Base-by-base conservation (phyloP, 192 early-diverging fungal species). In the Funneliformis mosseae region DNA sequence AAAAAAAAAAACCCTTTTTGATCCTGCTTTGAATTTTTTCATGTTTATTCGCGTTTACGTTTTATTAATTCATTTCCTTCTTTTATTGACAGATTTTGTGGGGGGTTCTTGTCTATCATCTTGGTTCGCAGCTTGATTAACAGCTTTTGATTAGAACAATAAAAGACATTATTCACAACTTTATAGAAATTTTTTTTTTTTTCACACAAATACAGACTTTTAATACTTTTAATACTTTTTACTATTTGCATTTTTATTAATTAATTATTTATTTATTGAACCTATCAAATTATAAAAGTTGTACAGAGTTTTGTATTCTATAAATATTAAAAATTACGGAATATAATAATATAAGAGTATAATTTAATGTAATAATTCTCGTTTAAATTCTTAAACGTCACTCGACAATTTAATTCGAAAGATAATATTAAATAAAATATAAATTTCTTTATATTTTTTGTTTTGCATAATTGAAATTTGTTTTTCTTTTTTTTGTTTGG, bases 181-280 rank as follows among this genome's bases (percentile, higher is more conserved):
- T 33, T 33, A 55, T 55, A 55, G 50, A 55, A 4, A 18, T 55
- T 18, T 18, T 55, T 55, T 48, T 10, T 9, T 18, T 55, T 55
- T 48, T 10, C 0, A 9, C 9, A 9, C 43, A 0, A 45, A 9
- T 55, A 55, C 4, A 16, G 18, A 55, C 50, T 55, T n/a, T n/a
- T n/a, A n/a, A n/a, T n/a, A n/a, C n/a, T n/a, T n/a, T n/a, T 55
- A 18, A 55, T 55, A 55, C 14, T 55, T 46, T 50, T 18, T 55
- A 55, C 14, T 18, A 18, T 55, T 18, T 55, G 50, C 14, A 55
- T 69, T 18, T 82, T 78, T 87, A 91, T 77, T 33, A 33, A 2
- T 33, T 33, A 33, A 33, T 33, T 33, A 33, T 2, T 33, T 33
- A 33, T 33, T 33, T 33, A 33, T 33, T 33, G 33, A 33, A 33